phyloP scores from a whole-genome alignment of 1,284 basidiomycete genomes.

The Thelephora terrestris region DNA sequence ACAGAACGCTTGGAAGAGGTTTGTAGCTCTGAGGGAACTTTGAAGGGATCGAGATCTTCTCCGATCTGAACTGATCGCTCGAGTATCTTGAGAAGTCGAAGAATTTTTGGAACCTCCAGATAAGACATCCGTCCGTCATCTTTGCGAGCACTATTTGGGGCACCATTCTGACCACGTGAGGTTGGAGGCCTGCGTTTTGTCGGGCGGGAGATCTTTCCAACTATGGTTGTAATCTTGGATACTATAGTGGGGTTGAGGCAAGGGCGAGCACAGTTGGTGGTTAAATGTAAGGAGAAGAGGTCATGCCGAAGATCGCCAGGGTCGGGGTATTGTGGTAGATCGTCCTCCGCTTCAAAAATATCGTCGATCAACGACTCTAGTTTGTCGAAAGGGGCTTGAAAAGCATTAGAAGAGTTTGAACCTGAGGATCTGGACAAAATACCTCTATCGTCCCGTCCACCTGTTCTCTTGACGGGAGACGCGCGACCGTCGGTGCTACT shows the following conservation, averaged over 20 bases:
- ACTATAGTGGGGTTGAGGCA: constrained; percentile 51
- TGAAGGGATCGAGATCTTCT: constrained; percentile 65
- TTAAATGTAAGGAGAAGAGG: constrained; percentile 53
- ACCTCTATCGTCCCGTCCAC: constrained; percentile 72
- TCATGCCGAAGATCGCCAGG: constrained; percentile 44
- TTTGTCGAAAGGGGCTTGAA: constrained; percentile 62
- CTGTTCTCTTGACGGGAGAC: constrained; percentile 48
- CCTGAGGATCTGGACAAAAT: neutral
- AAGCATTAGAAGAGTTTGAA: constrained; percentile 5
- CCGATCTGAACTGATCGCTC: constrained; percentile 67
- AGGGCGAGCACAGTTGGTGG: constrained; percentile 46
- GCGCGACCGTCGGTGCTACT: constrained; percentile 25
- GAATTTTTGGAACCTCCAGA: constrained; percentile 49
- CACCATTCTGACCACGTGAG: constrained; percentile 28
- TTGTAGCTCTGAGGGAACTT: constrained; percentile 2
- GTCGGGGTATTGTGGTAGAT: constrained; percentile 56
- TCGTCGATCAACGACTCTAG: constrained; percentile 68
- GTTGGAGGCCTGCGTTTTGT: constrained; percentile 46
- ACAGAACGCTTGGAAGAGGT: constrained; percentile 26
- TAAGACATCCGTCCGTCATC: constrained; percentile 49
- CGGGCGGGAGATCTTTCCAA: constrained; percentile 54
- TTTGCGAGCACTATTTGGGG: constrained; percentile 29
- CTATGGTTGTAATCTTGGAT: constrained; percentile 58
- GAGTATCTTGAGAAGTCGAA: constrained; percentile 62
- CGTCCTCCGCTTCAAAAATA: constrained; percentile 83